Evolutionary conservation across 129 eudicot species (phyloP), one percentile per base, ranked within the genome.

Genomic region (Tagetes patula): DNA sequence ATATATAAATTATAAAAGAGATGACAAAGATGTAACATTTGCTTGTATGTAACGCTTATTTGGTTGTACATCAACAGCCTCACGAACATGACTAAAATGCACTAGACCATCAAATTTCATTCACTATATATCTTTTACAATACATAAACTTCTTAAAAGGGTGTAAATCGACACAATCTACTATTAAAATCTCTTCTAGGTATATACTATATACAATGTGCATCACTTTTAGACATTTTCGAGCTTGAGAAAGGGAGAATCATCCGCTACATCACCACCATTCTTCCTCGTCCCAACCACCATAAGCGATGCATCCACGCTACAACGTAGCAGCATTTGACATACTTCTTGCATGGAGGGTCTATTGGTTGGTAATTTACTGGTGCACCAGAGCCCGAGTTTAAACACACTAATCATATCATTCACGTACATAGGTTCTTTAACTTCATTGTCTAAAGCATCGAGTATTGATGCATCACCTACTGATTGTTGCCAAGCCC

Each of bases 301-400:
- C 56, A 49, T 4, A 8, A 52, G 48, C 1, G 72, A 32, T 41
- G 73, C 42, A 8, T 59, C 61, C 53, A 40, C 80, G 67, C 73
- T 65, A 20, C 84, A 87, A 5, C 75, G 82, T 33, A 69, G 80
- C 76, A 93, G 71, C 74, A 88, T 74, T 61, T 81, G 84, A 76
- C 89, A 10, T 34, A 86, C 95, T 58, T 93, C 95, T 68, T 81
- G 85, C 92, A 89, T 93, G 54, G 86, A 78, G 1, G 98, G 98
- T 75, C 98, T 82, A 9, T 81, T 78, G 3, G 86, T 63, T 31
- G 96, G 92, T 62, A 82, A 41, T 27, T 73, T 82, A 67, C 86
- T 78, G 3, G 98, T 93, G 42, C 96, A 93, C 61, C 87, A 82
- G n/a, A 93, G 74, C 70, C 98, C 98, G 4, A 93, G 82, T 68